Percentiles rank a stretch among this genome's conserved stretches.
These are phyloP conservation scores for Brassica balearica DNA, from an alignment of 441 rosid species.

Conservation along the genomic window DNA sequence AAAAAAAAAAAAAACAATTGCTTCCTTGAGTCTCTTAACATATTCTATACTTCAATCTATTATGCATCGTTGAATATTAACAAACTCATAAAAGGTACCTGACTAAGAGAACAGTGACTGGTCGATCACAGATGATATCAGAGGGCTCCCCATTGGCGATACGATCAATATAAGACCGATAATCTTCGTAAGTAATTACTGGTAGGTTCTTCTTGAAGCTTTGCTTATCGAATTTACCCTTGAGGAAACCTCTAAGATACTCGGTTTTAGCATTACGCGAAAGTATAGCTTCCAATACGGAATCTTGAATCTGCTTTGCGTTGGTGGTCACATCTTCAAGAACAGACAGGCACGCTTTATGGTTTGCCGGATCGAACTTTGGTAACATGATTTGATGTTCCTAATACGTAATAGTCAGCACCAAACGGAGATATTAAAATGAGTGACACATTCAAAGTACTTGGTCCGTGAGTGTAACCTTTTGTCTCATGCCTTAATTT, in stretches of 20 bases:
- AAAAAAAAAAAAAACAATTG: not conserved
- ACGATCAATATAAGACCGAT: not conserved
- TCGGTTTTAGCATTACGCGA: constrained; percentile 54
- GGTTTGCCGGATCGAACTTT: constrained; percentile 34
- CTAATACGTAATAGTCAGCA: not conserved
- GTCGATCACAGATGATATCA: not conserved
- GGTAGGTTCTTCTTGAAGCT: constrained; percentile 64
- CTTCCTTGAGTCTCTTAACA: no score
- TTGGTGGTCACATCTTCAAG: constrained; percentile 65
- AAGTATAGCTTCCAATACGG: constrained; percentile 55
- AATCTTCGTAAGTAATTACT: constrained; percentile 25
- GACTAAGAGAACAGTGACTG: constrained; percentile 40
- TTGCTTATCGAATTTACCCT: constrained; percentile 47
- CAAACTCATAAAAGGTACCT: no score
- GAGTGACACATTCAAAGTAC: not conserved
- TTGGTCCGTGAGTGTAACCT: not conserved
- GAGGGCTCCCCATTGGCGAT: not conserved
- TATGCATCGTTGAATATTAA: no score
- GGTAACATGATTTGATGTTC: constrained; percentile 35
- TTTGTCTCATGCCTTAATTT: not conserved
- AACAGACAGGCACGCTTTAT: constrained; percentile 56
- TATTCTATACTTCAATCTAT: no score
- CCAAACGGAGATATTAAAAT: not conserved
- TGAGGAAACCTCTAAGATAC: constrained; percentile 55
- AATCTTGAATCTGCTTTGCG: constrained; percentile 56